Evolutionary conservation across 257 asterid genomes (phyloP).

Genomic region (Solanum chilense): DNA sequence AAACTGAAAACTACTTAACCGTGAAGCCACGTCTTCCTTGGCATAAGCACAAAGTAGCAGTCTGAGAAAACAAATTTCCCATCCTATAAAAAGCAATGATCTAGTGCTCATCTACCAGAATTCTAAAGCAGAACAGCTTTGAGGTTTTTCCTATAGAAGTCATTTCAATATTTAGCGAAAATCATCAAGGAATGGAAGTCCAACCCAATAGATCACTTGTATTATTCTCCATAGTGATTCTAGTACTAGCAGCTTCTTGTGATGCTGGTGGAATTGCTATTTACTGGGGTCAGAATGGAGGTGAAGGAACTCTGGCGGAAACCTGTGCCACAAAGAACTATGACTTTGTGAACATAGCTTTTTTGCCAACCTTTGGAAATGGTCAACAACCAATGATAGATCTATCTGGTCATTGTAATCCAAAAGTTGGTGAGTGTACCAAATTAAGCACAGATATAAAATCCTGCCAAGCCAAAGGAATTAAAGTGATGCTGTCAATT

Average conservation of each 20-base stretch:
- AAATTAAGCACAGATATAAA: neutral
- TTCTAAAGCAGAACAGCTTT: neutral
- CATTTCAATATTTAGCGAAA: neutral
- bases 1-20: neutral
- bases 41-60: neutral
- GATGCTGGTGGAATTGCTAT: slow-evolving; percentile 2
- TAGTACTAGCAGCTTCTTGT: neutral
- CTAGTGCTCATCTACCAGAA: neutral
- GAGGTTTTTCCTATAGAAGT: neutral
- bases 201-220: neutral
- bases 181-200: neutral
- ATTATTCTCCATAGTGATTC: neutral
- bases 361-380: neutral
- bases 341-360: neutral
- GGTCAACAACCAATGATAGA: neutral
- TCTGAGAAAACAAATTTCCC: neutral
- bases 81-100: neutral
- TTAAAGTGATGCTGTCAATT: neutral
- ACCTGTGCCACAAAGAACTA: slow-evolving; percentile 1
- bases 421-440: neutral
- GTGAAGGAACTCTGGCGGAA: neutral
- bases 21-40: neutral
- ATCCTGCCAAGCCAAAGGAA: neutral
- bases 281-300: slow-evolving; percentile 1
- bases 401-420: neutral